Evolutionary conservation across 768 basidiomycete species (phyloP), one percentile per base, ranked within the genome.

Genomic region (Mrakia blollopis): DNA sequence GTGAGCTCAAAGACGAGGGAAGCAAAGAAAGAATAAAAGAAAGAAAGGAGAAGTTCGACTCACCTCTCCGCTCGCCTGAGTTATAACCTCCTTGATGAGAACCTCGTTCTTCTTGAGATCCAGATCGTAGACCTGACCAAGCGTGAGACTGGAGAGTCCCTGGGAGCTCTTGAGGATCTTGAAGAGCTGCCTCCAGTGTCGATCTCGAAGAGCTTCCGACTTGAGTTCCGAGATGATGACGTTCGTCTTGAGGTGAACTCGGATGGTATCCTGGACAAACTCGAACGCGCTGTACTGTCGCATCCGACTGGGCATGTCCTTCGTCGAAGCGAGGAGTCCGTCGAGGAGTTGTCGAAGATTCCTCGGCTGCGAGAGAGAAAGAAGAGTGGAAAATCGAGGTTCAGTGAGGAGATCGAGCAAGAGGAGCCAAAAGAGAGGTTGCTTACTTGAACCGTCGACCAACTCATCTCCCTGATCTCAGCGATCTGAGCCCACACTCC

Each of bases 301-400:
- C 97, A 98, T 99, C 78, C 95, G 87, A 52, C 93, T 96, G 0
- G 97, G 97, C 96, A 99, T 98, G 68, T 98, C 96, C 85, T 94
- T 93, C 32, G 96, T 98, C n/a, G 93, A 93, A 35, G 88, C 86
- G 72, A 98, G 84, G 65, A 98, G 87, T n/a, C 88, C 89, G 81
- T 99, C 96, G 73, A 99, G 90, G 79, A 93, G 92, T 81, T 95
- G 92, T 80, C 97, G 90, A 76, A 99, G 83, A 85, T 98, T 98
- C 81, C 97, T 89, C 32, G 97, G 92, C 81, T 85, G 65, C 4
- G 23, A 25, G 23, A 35, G 54, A 57, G 30, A 5, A 61, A 1
- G n/a, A 70, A n/a, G 39, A n/a, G n/a, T n/a, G n/a, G n/a, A n/a
- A n/a, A n/a, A n/a, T n/a, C n/a, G 30, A 28, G 52, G 21, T 32